Percentiles rank a stretch among this genome's conserved stretches.
These are phyloP conservation scores for Esteya vermicola DNA, from an alignment of 2,329 filamentous ascomycete genomes.

Conservation along the genomic window DNA sequence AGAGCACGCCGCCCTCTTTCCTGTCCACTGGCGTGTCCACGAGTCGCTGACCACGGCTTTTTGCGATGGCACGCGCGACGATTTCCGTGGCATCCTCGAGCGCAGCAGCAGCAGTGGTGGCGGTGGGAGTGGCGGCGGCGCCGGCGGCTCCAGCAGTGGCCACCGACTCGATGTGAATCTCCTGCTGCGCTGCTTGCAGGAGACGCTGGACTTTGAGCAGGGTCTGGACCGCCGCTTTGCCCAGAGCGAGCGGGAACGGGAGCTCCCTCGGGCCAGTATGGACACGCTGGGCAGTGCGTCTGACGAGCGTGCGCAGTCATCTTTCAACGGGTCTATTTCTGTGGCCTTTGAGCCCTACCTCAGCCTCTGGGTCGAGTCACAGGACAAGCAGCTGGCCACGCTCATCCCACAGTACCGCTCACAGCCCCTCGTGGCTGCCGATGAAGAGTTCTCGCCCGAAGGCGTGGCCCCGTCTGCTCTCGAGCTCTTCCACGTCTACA, in stretches of 20 bases:
- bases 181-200: conserved; percentile 35
- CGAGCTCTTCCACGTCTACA: conserved; percentile 95
- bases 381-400: conserved; percentile 71
- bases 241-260: too few relatives aligned
- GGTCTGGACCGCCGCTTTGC: conserved; percentile 73
- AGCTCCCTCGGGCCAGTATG: conserved; percentile 62
- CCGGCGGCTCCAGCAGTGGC: conserved; percentile 49
- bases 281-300: conserved; percentile 77
- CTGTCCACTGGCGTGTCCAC: conserved; percentile 73
- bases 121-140: too few relatives aligned
- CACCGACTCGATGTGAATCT: conserved; percentile 22
- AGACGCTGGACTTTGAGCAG: conserved; percentile 91
- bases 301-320: conserved; percentile 60
- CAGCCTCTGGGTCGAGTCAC: conserved; percentile 91
- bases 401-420: conserved; percentile 81
- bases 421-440: conserved; percentile 63
- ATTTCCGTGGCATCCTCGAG: conserved; percentile 87
- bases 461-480: conserved; percentile 88
- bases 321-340: conserved; percentile 82
- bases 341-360: conserved; percentile 96
- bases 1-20: conserved; percentile 81
- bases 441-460: conserved; percentile 86
- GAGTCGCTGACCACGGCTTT: conserved; percentile 84
- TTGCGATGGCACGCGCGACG: conserved; percentile 88
- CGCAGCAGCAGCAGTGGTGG: conserved; percentile 78